Evolutionary conservation across 208 protist genomes (phyloP).

Genomic region (Cochliopodium minus): DNA sequence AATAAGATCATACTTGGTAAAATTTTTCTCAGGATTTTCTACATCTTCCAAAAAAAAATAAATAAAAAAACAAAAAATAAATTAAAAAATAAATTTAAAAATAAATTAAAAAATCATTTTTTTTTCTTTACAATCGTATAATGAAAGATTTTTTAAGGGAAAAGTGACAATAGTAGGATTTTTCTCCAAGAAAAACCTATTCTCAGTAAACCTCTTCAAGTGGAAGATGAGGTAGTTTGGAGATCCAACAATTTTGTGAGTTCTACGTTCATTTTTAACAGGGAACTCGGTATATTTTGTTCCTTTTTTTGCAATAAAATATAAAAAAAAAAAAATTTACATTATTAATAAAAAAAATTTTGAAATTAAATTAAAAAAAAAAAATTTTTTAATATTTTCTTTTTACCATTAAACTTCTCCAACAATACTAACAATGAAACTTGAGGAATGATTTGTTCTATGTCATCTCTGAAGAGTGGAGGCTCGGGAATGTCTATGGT

Average conservation of each 20-base stretch:
- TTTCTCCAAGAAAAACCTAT: slow-evolving; percentile 47
- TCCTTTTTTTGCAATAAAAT: not conserved
- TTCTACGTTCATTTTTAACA: slow-evolving; percentile 13
- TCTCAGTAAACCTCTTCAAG: slow-evolving; percentile 49
- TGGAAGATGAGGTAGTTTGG: slow-evolving; percentile 46
- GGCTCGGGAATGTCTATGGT: slow-evolving; percentile 39
- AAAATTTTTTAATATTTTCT: not conserved
- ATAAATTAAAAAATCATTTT: too few relatives aligned
- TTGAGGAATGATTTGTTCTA: slow-evolving; percentile 43
- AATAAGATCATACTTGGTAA: slow-evolving; percentile 30
- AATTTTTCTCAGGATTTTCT: not conserved
- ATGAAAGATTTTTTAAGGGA: slow-evolving; percentile 39
- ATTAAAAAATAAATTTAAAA: too few relatives aligned
- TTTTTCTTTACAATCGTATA: too few relatives aligned
- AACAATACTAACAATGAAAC: slow-evolving; percentile 32
- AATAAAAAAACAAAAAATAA: too few relatives aligned
- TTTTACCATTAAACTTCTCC: slow-evolving; percentile 39
- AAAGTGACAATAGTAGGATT: slow-evolving; percentile 55
- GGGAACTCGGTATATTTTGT: not conserved
- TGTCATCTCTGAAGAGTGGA: slow-evolving; percentile 44
- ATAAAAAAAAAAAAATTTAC: not conserved
- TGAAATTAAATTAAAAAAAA: not conserved
- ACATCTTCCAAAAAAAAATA: not conserved
- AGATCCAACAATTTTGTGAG: slow-evolving; percentile 28
- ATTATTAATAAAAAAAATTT: not conserved